Evolutionary conservation across 768 basidiomycete genomes (phyloP).

Genomic region (Pholiota conissans): DNA sequence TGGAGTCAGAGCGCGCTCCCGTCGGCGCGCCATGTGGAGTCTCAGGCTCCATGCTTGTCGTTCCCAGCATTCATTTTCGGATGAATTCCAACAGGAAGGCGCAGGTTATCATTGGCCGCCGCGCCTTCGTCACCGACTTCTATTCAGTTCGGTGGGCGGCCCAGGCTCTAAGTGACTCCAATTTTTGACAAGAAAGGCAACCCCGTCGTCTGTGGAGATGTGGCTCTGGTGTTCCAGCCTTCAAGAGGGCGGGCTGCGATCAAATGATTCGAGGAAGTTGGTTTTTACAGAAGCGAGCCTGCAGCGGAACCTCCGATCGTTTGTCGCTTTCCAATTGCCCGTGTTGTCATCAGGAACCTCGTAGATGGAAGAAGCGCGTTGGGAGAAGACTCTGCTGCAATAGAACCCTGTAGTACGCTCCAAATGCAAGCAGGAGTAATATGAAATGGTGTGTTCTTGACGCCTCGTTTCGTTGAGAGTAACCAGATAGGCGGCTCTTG

Average conservation of each 20-base stretch:
- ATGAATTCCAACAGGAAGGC: background rate
- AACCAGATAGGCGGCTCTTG: background rate
- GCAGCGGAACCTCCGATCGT: background rate
- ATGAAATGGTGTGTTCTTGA: no score
- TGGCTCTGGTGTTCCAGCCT: background rate
- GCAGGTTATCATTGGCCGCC: background rate
- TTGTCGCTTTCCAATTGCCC: background rate
- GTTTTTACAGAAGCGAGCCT: background rate
- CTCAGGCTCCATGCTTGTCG: background rate
- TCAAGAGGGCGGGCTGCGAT: background rate
- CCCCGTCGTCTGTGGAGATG: background rate
- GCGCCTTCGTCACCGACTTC: background rate
- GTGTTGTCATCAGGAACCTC: background rate
- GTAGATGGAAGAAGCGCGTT: no score
- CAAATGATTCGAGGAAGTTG: background rate
- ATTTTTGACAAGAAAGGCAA: background rate
- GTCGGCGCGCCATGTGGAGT: no score
- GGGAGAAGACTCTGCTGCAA: no score
- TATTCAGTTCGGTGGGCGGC: background rate
- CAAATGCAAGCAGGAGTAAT: no score
- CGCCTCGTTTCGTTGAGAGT: background rate
- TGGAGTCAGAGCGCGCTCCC: background rate
- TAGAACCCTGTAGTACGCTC: no score
- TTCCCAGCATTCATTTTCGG: background rate
- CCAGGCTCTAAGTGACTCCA: background rate